A percentile compares a stretch with the other conserved stretches of the same genome.
Conservation (phyloP, 2,329 filamentous ascomycete species). For the Diaporthe amygdali region DNA sequence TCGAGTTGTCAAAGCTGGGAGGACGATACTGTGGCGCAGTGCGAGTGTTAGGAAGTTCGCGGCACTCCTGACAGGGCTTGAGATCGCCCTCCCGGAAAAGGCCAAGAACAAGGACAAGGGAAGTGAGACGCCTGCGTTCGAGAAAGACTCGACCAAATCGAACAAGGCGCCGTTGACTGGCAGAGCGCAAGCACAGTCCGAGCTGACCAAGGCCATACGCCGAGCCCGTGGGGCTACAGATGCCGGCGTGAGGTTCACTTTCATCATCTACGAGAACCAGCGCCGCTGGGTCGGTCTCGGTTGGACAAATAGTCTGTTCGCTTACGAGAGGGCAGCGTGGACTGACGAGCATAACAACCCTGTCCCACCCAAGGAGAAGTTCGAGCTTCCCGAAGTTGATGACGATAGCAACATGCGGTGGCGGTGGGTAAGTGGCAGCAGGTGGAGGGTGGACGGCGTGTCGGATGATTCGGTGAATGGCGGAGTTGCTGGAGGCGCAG, state of each 20-base stretch:
- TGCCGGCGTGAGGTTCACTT: slow-evolving; percentile 91
- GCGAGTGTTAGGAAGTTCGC: slow-evolving; percentile 72
- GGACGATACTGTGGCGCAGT: slow-evolving; percentile 91
- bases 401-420: slow-evolving; percentile 62
- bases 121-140: slow-evolving; percentile 30
- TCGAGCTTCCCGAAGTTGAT: slow-evolving; percentile 66
- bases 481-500: slow-evolving; percentile 32
- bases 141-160: slow-evolving; percentile 41
- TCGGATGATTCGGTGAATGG: slow-evolving; percentile 51
- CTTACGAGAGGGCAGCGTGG: slow-evolving; percentile 90
- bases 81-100: slow-evolving; percentile 55
- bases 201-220: slow-evolving; percentile 51
- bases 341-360: slow-evolving; percentile 93
- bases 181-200: slow-evolving; percentile 45
- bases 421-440: slow-evolving; percentile 83
- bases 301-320: slow-evolving; percentile 90
- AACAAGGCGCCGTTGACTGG: slow-evolving; percentile 39
- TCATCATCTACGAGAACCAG: slow-evolving; percentile 96
- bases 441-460: slow-evolving; percentile 86
- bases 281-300: slow-evolving; percentile 92
- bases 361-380: slow-evolving; percentile 75
- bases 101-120: slow-evolving; percentile 31
- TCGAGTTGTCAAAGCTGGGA: slow-evolving; percentile 80
- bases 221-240: slow-evolving; percentile 55
- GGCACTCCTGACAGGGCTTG: slow-evolving; percentile 78